phyloP scores from a whole-genome alignment of 2,329 filamentous ascomycete genomes.

The Penicillium palitans region DNA sequence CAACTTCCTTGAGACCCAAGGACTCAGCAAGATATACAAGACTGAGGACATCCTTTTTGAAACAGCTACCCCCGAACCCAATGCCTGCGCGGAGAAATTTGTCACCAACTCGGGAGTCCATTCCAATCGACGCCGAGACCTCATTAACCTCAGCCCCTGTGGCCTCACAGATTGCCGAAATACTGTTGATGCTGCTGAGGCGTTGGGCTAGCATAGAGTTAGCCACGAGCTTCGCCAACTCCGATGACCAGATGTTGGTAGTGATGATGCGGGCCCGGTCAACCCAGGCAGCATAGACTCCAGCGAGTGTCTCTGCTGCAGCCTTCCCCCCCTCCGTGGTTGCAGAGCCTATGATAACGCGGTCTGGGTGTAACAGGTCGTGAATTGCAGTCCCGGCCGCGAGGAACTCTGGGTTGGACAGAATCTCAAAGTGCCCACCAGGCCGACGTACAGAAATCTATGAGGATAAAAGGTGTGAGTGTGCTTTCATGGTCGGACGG shows the following conservation, averaged over 20 bases:
- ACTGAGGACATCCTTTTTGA: slow-evolving; percentile 75
- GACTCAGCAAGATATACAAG: slow-evolving; percentile 72
- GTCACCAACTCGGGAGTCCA: slow-evolving; percentile 69
- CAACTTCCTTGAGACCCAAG: slow-evolving; percentile 68
- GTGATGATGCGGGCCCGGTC: slow-evolving; percentile 65
- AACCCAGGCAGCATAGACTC: slow-evolving; percentile 71
- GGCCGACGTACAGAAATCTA: slow-evolving; percentile 49
- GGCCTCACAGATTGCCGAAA: slow-evolving; percentile 74
- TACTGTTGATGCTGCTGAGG: slow-evolving; percentile 76
- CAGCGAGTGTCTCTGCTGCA: slow-evolving; percentile 64
- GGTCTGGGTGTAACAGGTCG: slow-evolving; percentile 68
- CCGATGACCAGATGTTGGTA: slow-evolving; percentile 74
- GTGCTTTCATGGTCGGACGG: background rate
- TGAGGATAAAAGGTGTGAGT: slow-evolving; percentile 1
- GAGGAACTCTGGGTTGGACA: slow-evolving; percentile 80
- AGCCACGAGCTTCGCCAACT: slow-evolving; percentile 74
- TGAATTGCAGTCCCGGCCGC: slow-evolving; percentile 73
- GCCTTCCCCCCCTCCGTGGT: slow-evolving; percentile 58
- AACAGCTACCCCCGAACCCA: slow-evolving; percentile 77
- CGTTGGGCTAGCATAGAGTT: slow-evolving; percentile 80
- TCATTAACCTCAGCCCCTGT: slow-evolving; percentile 73
- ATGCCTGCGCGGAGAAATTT: slow-evolving; percentile 72
- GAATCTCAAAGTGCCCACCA: slow-evolving; percentile 67
- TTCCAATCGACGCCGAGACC: slow-evolving; percentile 65
- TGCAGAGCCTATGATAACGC: slow-evolving; percentile 71